A percentile compares a stretch with the other conserved stretches of the same genome.
Conservation (phyloP, 495 filamentous ascomycete genomes). For the Melanomma pulvis-pyrius region DNA sequence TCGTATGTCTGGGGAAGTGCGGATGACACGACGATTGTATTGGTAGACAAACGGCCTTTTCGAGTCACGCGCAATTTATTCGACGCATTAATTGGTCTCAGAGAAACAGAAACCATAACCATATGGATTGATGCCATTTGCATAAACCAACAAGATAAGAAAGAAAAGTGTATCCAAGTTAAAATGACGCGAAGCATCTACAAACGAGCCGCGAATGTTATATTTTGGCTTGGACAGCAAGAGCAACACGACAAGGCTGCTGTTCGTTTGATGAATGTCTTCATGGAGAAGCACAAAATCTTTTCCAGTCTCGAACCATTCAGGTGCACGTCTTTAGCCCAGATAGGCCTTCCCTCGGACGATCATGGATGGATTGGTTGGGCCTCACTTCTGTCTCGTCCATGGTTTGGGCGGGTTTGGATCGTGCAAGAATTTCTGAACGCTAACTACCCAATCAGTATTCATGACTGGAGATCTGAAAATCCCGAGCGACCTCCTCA, state of each 20-base stretch:
- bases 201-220: constrained; percentile 12
- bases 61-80: no score
- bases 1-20: no score
- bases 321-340: not conserved
- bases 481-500: not conserved
- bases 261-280: not conserved
- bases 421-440: constrained; percentile 27
- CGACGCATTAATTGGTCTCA: no score
- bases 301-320: constrained; percentile 7
- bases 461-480: constrained; percentile 4
- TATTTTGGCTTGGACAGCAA: constrained; percentile 29
- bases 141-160: constrained; percentile 26
- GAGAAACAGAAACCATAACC: no score
- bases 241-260: constrained; percentile 5
- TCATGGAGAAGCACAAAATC: not conserved
- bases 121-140: constrained; percentile 24
- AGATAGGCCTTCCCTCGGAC: not conserved
- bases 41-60: no score
- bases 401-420: constrained; percentile 24
- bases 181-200: constrained; percentile 29
- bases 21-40: no score
- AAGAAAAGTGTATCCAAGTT: constrained; percentile 27
- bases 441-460: constrained; percentile 5
- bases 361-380: constrained; percentile 1
- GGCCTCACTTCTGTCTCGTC: constrained; percentile 9